These are phyloP conservation scores for Nicotiana obtusifolia DNA, from an alignment of 257 asterid species.

Conservation along the genomic window DNA sequence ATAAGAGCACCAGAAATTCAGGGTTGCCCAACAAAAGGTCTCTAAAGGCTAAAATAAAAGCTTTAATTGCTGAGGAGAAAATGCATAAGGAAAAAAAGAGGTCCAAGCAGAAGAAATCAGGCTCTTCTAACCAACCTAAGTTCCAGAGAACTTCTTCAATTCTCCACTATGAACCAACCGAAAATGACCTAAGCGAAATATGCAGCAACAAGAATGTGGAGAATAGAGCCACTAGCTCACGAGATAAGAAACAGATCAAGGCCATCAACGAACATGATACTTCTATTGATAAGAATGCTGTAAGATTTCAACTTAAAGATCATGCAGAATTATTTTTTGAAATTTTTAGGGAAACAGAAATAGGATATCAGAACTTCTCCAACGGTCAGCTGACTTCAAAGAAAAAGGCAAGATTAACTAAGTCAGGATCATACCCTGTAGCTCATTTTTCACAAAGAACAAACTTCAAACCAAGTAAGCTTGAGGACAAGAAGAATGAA, in stretches of 20 bases:
- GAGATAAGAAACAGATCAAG: constrained; percentile 4
- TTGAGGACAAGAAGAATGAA: constrained; percentile 64
- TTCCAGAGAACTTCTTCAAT: constrained; percentile 52
- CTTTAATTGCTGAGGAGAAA: constrained; percentile 41
- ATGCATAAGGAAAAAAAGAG: constrained; percentile 22
- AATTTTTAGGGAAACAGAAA: constrained; percentile 31
- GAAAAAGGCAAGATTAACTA: constrained; percentile 28
- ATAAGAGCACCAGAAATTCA: constrained; percentile 26
- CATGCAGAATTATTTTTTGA: constrained; percentile 43
- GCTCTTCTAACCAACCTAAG: constrained; percentile 18
- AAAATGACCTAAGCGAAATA: constrained; percentile 24
- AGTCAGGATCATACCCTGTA: constrained; percentile 70
- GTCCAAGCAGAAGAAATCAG: constrained; percentile 14
- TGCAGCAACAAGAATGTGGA: constrained; percentile 30
- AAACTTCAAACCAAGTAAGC: constrained; percentile 51
- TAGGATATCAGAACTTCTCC: constrained; percentile 25
- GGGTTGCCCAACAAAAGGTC: constrained; percentile 41
- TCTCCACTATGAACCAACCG: constrained; percentile 51
- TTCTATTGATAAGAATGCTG: constrained; percentile 11
- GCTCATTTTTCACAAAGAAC: constrained; percentile 22
- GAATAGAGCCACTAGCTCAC: constrained; percentile 10
- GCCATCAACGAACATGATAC: not conserved
- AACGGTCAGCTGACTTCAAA: constrained; percentile 24
- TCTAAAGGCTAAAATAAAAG: constrained; percentile 49
- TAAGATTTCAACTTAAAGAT: constrained; percentile 36